Evolutionary conservation across 169 alveolate genomes (phyloP), one percentile per base, ranked within the genome.

Genomic region (Plasmodium cynomolgi): DNA sequence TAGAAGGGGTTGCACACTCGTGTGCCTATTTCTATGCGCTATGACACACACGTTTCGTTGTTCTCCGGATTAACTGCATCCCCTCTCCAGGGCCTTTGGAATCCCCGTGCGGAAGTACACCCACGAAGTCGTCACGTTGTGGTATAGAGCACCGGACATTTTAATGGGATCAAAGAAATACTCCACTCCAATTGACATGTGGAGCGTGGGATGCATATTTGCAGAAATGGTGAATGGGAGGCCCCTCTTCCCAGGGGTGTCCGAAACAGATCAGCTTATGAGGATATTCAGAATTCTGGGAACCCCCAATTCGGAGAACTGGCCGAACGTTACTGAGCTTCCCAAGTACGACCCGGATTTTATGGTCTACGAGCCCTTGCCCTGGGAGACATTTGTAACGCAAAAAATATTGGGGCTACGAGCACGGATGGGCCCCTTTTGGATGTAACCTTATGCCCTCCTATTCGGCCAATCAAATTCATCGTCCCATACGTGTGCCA

Each of bases 121-220:
- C 50, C 99, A 99, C 93, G 99, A 99, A 96, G 99, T 92, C 86
- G 99, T 99, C 29, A 99, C 99, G 7, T 96, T 99, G 79, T 99
- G 99, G 99, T 99, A 99, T 95, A 93, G 99, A 75, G 99, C 99
- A 9, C 99, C 99, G n/a, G 99, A 99, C 95, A 99, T 99, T 33
- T 97, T 99, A 73, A 97, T 99, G 98, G 99, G 99, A 0, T 97
- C 99, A 62, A 98, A 98, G 84, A 98, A 98, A 85, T 99, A 99
- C 96, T 98, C 99, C 33, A 98, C 99, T 13, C 99, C 99, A 31
- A 99, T 99, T 31, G 99, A 99, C 95, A 99, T 99, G 50, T 99
- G 99, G 99, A 97, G 99, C 77, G 98, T 98, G 23, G 99, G 99
- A 44, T 98, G 99, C 93, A 98, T 99, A 44, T 98, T 98, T 85